These are phyloP conservation scores for Scheffersomyces titani DNA, from an alignment of 1,139 yeast genomes.

Conservation along the genomic window DNA sequence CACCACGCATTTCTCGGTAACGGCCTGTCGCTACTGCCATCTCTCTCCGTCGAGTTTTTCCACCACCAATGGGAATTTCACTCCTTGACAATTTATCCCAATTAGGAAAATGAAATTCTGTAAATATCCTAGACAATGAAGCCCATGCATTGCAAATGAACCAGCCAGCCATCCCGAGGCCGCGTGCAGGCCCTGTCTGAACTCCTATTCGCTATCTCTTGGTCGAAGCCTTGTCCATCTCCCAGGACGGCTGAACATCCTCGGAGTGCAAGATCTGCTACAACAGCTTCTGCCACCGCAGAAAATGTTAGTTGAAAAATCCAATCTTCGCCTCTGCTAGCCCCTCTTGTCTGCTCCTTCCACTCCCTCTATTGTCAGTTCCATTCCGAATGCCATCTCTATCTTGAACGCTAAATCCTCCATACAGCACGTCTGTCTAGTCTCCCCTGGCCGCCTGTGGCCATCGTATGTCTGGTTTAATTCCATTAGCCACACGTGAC, in stretches of 20 bases:
- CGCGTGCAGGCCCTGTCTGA: not conserved
- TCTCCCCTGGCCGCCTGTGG: not conserved
- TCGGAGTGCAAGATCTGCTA: not conserved
- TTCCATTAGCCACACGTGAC: not conserved
- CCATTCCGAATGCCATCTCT: not conserved
- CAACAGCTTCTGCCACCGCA: not conserved
- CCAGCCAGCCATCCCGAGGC: slow-evolving; percentile 8
- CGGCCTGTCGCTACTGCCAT: not conserved
- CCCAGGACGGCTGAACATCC: not conserved
- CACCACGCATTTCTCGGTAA: not conserved
- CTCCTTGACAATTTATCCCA: slow-evolving; percentile 4
- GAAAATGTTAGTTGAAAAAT: not conserved
- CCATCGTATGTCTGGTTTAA: not conserved
- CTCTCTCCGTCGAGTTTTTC: not conserved
- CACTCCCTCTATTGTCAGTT: no score
- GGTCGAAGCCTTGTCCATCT: not conserved
- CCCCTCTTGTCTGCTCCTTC: not conserved
- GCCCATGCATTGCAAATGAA: not conserved
- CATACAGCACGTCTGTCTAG: not conserved
- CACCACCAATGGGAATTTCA: not conserved
- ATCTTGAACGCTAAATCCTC: not conserved
- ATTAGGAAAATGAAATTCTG: slow-evolving; percentile 11
- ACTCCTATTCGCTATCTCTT: not conserved
- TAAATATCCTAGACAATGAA: not conserved
- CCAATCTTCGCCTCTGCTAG: not conserved